Conservation (phyloP, 1,284 basidiomycete species). For the Leccinum ponderosum region DNA sequence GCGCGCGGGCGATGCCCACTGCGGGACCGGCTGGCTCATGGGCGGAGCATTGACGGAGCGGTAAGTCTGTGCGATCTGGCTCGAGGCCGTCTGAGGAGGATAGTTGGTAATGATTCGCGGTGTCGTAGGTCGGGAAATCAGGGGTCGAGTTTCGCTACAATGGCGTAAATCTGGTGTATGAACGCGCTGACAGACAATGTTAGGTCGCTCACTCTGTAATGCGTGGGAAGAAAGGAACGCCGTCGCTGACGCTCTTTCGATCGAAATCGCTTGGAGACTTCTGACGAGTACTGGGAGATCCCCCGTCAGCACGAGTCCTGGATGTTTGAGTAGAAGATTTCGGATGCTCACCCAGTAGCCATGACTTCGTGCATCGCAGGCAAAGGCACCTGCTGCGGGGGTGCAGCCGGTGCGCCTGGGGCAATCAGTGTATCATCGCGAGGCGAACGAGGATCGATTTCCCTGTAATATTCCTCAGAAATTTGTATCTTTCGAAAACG, state of each 20-base stretch:
- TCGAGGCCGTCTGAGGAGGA: conserved; percentile 19
- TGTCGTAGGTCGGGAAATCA: conserved; percentile 33
- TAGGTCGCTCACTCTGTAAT: conserved; percentile 20
- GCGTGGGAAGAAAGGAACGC: conserved; percentile 12
- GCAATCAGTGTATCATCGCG: conserved; percentile 31
- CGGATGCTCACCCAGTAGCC: conserved; percentile 28
- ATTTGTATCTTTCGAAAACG: neutral
- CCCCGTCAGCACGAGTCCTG: neutral
- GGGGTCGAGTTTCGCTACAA: conserved; percentile 40
- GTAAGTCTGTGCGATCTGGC: conserved; percentile 25
- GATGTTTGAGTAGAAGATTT: neutral
- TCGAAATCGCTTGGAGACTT: conserved; percentile 29
- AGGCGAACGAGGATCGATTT: conserved; percentile 37
- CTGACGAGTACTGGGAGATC: conserved; percentile 21
- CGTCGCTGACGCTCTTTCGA: conserved; percentile 19
- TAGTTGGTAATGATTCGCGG: conserved; percentile 32
- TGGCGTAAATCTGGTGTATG: neutral
- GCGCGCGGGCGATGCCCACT: conserved; percentile 24
- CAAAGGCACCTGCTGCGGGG: conserved; percentile 34
- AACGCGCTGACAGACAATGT: neutral
- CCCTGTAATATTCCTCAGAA: conserved; percentile 14
- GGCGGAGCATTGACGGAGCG: conserved; percentile 13
- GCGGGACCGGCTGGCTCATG: conserved; percentile 32
- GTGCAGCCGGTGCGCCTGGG: conserved; percentile 16
- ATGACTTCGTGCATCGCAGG: conserved; percentile 41